Evolutionary conservation across 2,329 filamentous ascomycete genomes (phyloP).

Genomic region (Xylariaceae sp.): DNA sequence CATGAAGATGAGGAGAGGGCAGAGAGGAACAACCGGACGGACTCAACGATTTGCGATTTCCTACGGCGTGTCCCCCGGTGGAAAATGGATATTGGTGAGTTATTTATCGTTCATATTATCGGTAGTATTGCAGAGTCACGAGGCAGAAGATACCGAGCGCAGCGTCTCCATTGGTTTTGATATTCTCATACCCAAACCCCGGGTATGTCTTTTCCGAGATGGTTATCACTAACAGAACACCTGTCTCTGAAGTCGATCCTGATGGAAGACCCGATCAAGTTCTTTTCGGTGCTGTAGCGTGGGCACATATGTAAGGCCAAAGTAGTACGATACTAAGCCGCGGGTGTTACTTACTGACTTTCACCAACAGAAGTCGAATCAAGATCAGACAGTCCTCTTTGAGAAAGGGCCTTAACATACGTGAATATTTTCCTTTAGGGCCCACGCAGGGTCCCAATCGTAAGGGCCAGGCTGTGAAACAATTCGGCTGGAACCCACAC

Average conservation of each 20-base stretch:
- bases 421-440: constrained; percentile 41
- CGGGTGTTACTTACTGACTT: background rate
- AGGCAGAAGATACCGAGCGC: background rate
- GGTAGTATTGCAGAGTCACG: background rate
- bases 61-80: constrained; percentile 47
- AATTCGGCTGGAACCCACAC: constrained; percentile 42
- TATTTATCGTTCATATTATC: background rate
- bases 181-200: background rate
- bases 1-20: constrained; percentile 35
- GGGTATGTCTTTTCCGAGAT: background rate
- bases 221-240: constrained; percentile 6
- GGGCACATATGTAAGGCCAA: constrained; percentile 45
- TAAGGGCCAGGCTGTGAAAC: constrained; percentile 38
- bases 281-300: constrained; percentile 46
- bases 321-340: background rate
- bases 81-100: constrained; percentile 45
- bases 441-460: constrained; percentile 37
- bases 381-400: constrained; percentile 37
- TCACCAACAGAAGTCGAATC: constrained; percentile 36
- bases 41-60: constrained; percentile 49
- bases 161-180: too few species aligned
- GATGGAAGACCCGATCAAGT: constrained; percentile 48
- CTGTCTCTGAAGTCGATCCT: constrained; percentile 38
- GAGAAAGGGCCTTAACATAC: constrained; percentile 39
- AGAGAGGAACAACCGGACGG: constrained; percentile 42